Evolutionary conservation across 805 yeast species (phyloP).

Genomic region (Groenewaldozyma salmanticensis): DNA sequence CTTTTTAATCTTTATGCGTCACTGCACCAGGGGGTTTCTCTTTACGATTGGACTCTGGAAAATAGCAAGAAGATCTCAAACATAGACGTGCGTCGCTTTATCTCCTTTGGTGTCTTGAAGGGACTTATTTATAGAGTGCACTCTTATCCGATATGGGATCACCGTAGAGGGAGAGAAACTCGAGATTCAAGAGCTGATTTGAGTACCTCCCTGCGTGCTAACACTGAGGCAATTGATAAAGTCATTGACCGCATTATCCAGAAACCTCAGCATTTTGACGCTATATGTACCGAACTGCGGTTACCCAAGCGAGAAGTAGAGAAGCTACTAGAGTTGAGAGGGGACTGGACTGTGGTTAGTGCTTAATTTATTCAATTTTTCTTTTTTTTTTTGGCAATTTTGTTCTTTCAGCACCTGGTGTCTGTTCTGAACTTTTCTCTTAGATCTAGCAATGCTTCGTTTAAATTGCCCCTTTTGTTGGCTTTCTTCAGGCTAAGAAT

Average conservation of each 20-base stretch:
- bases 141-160: conserved; percentile 54
- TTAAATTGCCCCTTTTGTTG: conserved; percentile 26
- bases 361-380: conserved; percentile 3
- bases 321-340: conserved; percentile 35
- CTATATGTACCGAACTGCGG: conserved; percentile 59
- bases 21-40: conserved; percentile 64
- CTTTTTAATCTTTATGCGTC: conserved; percentile 68
- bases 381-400: not conserved
- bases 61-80: conserved; percentile 47
- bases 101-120: conserved; percentile 77
- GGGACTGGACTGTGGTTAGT: conserved; percentile 40
- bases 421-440: conserved; percentile 25
- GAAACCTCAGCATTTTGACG: conserved; percentile 23
- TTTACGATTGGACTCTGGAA: conserved; percentile 74
- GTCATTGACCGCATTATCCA: conserved; percentile 14
- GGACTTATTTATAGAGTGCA: conserved; percentile 76
- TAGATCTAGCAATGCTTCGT: conserved; percentile 30
- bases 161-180: not conserved
- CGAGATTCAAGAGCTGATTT: not conserved
- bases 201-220: not conserved
- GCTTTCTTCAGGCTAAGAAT: conserved; percentile 18
- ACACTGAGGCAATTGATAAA: conserved; percentile 12
- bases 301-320: conserved; percentile 49
- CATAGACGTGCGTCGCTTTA: conserved; percentile 75
- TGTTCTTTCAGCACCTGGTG: conserved; percentile 13